These are phyloP conservation scores for Umbelopsis sp. DNA, from an alignment of 192 early-diverging fungal genomes.

Conservation along the genomic window DNA sequence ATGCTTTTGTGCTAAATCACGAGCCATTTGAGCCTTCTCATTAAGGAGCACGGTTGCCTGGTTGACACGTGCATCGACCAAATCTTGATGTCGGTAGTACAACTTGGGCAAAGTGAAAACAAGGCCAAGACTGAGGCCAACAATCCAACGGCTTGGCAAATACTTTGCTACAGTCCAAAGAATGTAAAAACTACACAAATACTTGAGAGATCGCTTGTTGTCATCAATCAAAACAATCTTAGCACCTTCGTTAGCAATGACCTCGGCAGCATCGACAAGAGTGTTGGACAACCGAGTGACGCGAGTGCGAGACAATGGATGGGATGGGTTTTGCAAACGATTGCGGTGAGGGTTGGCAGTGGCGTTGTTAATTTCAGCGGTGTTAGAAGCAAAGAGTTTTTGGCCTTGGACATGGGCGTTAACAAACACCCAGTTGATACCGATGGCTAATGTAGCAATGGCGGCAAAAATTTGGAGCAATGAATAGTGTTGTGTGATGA, in stretches of 20 bases:
- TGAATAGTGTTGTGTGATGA: slow-evolving; percentile 43
- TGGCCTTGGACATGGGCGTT: slow-evolving; percentile 38
- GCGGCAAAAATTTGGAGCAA: slow-evolving; percentile 33
- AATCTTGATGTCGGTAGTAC: slow-evolving; percentile 1
- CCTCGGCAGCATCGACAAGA: slow-evolving; percentile 7
- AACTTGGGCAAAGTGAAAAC: slow-evolving; percentile 8
- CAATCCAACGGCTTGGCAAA: slow-evolving; percentile 17
- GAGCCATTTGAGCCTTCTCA: slow-evolving; percentile 13
- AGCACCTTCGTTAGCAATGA: slow-evolving; percentile 9
- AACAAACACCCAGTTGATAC: slow-evolving; percentile 43
- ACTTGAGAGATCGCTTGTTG: slow-evolving; percentile 22
- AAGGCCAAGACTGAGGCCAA: slow-evolving; percentile 5
- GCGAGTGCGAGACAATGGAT: slow-evolving; percentile 6
- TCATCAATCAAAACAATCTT: slow-evolving; percentile 25
- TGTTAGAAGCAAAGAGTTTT: slow-evolving; percentile 26
- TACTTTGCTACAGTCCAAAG: slow-evolving; percentile 22
- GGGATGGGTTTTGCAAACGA: neutral
- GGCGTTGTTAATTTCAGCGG: slow-evolving; percentile 18
- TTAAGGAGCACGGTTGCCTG: neutral
- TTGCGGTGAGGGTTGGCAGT: slow-evolving; percentile 31
- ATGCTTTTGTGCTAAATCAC: neutral
- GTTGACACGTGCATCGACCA: slow-evolving; percentile 11
- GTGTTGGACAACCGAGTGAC: neutral
- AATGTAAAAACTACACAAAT: slow-evolving; percentile 17
- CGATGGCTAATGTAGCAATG: slow-evolving; percentile 36